Evolutionary conservation across 1,139 yeast genomes (phyloP).

Genomic region (Sugiyamaella neomexicana): DNA sequence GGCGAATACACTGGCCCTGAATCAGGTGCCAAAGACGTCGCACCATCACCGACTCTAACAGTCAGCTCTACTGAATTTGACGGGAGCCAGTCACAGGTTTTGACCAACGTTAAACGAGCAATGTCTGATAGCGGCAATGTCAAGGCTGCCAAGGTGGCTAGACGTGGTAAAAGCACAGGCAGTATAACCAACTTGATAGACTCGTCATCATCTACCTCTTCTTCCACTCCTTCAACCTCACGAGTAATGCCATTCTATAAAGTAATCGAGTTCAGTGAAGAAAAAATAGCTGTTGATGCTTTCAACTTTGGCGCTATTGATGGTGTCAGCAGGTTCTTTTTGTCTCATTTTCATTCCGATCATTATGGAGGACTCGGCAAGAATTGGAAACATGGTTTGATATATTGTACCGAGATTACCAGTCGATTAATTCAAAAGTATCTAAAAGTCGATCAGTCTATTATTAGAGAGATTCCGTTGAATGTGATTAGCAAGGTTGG

Average conservation of each 20-base stretch:
- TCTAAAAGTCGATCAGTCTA: constrained; percentile 57
- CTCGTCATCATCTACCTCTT: not conserved
- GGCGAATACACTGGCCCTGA: no score
- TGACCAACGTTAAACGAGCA: not conserved
- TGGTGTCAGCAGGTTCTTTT: constrained; percentile 37
- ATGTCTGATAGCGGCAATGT: not conserved
- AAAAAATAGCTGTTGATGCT: constrained; percentile 43
- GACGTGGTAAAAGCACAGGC: not conserved
- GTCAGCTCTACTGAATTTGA: no score
- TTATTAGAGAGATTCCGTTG: constrained; percentile 50
- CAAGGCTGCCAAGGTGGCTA: not conserved
- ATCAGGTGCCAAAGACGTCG: no score
- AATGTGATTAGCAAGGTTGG: constrained; percentile 41
- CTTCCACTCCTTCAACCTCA: not conserved
- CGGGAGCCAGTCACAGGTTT: not conserved
- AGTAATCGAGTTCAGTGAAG: constrained; percentile 34
- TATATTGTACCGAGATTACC: constrained; percentile 74
- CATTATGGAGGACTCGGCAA: constrained; percentile 86
- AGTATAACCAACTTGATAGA: not conserved
- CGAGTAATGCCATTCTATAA: constrained; percentile 40
- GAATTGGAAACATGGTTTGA: constrained; percentile 66
- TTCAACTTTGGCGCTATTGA: constrained; percentile 43
- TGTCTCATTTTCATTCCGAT: constrained; percentile 82
- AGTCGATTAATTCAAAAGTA: constrained; percentile 54
- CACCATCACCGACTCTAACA: no score